Base-by-base conservation (phyloP, 805 yeast genomes). In the Metschnikowia lachancei region DNA sequence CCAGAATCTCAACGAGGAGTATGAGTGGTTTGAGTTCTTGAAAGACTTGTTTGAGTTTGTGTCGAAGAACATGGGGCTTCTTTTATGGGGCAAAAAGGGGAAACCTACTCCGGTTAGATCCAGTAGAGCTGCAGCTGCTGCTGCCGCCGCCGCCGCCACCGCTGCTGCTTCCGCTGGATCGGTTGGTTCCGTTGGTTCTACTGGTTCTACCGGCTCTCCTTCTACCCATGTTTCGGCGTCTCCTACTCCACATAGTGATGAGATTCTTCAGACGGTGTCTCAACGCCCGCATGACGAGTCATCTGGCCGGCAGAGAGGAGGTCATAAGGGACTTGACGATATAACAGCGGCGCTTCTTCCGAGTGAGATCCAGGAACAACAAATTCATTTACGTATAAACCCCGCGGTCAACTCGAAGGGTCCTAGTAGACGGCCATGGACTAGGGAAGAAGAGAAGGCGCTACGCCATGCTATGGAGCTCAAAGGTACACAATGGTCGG, bases 401-500 rank as follows among this genome's bases (percentile, higher is more conserved):
- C 69, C 70, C 2, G 49, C 57, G 12, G 56, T 68, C 19, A 46
- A 50, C 6, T 54, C 54, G n/a, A 64, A 62, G 49, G 59, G 60
- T 19, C 55, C 62, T 12, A 64, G 54, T 36, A 62, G 96, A 51
- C 69, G 94, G 42, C 78, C 85, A 3, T 94, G 99, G 99, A 81
- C 95, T 0, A 72, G 80, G 48, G 91, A 83, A 31, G 99, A 94
- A 63, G 98, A 94, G 60, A 81, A 77, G 29, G 94, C 97, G 0
- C 72, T 94, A 19, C 69, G 85, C 24, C 82, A 81, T 44, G 98
- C 97, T 0, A 71, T 94, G 47, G 85, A 86, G 53, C 71, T 81
- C 18, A 81, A 84, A 53, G 99, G 99, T 1, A 95, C 98, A 0
- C 88, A 85, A 54, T 94, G 99, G 99, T 76, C 96, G 1, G 86